Evolutionary conservation across 1,139 yeast genomes (phyloP).

Genomic region (Hemisphaericaspora lyxosophila): DNA sequence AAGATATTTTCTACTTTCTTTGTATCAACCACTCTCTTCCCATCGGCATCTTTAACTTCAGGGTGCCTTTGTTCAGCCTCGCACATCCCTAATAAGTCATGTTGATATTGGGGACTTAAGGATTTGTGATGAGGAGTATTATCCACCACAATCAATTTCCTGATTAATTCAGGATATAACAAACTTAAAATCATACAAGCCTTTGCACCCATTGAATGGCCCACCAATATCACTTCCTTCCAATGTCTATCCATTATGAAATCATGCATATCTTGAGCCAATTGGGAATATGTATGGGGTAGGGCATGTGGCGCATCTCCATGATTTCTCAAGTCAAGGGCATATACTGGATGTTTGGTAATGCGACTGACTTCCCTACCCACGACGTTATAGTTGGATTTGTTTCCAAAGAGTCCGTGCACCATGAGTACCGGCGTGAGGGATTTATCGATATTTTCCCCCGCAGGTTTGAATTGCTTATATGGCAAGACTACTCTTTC

Average conservation of each 20-base stretch:
- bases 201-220: conserved; percentile 58
- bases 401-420: conserved; percentile 53
- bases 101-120: conserved; percentile 25
- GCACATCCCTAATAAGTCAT: conserved; percentile 34
- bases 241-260: conserved; percentile 28
- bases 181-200: conserved; percentile 48
- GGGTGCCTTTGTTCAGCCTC: conserved; percentile 23
- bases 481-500: conserved; percentile 11
- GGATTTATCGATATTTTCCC: conserved; percentile 3
- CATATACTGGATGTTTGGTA: conserved; percentile 33
- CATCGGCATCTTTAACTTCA: conserved; percentile 4
- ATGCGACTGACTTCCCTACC: conserved; percentile 33
- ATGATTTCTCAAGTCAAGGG: conserved; percentile 55
- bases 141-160: conserved; percentile 46
- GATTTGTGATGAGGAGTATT: conserved; percentile 41
- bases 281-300: conserved; percentile 43
- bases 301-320: conserved; percentile 45
- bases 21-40: conserved; percentile 8
- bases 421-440: conserved; percentile 39
- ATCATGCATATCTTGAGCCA: conserved; percentile 44
- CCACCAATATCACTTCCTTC: conserved; percentile 36
- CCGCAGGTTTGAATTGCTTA: conserved; percentile 8
- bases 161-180: conserved; percentile 35
- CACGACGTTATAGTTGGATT: conserved; percentile 38
- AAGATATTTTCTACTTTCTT: conserved; percentile 20